These are phyloP conservation scores for Mycena olivaceomarginata DNA, from an alignment of 768 basidiomycete species.

Conservation along the genomic window DNA sequence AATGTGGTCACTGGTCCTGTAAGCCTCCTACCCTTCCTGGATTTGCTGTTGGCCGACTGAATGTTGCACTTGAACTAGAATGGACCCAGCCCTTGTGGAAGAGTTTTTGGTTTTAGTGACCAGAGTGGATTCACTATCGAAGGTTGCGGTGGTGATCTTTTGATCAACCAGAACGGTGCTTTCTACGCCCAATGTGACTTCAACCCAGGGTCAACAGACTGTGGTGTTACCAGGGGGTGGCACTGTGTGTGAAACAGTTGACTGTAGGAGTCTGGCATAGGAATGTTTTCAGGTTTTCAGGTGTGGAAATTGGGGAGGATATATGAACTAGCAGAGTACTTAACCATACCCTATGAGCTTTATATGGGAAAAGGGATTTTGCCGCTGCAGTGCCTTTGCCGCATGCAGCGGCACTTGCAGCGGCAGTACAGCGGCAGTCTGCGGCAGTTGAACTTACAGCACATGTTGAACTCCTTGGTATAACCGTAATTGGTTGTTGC, in stretches of 20 bases:
- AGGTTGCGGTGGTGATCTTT: neutral
- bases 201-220: neutral
- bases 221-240: neutral
- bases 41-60: neutral
- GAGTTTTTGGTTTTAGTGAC: neutral
- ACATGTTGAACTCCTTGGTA: no score
- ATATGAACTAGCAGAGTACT: no score
- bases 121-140: neutral
- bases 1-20: neutral
- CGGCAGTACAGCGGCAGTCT: no score
- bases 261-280: no score
- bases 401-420: no score
- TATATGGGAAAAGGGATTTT: no score
- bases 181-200: neutral
- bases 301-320: no score
- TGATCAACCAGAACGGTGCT: neutral
- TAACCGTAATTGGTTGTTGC: no score
- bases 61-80: neutral
- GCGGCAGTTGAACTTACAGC: no score
- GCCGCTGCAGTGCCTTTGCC: no score
- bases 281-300: no score
- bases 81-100: neutral
- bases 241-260: neutral
- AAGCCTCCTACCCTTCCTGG: neutral
- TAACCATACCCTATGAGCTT: no score